Evolutionary conservation across 1,284 basidiomycete genomes (phyloP).

Genomic region (Athelia sp.): DNA sequence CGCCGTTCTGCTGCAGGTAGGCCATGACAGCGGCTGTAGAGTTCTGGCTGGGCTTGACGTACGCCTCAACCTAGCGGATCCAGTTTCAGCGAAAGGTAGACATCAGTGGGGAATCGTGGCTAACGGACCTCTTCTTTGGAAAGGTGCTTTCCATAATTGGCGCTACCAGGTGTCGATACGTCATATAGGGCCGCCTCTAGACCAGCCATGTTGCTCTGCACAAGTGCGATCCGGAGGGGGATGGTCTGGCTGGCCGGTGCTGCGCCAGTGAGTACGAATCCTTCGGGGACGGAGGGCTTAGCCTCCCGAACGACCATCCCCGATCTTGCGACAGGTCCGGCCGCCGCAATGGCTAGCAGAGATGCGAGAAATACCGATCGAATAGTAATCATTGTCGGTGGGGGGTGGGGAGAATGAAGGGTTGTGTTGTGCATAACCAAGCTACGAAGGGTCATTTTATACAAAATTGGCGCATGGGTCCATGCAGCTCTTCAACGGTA

Average conservation of each 20-base stretch:
- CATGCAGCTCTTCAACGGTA: too few relatives aligned
- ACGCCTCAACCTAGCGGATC: conserved; percentile 26
- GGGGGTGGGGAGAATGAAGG: too few relatives aligned
- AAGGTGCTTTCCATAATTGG: conserved; percentile 43
- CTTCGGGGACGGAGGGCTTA: conserved; percentile 18
- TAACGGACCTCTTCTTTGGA: conserved; percentile 36
- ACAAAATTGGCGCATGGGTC: too few relatives aligned
- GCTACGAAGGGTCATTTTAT: too few relatives aligned
- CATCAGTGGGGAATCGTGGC: not conserved
- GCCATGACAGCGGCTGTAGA: conserved; percentile 32
- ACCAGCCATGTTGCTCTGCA: conserved; percentile 29
- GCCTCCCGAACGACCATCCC: conserved; percentile 3
- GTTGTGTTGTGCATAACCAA: too few relatives aligned
- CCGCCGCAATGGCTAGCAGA: too few relatives aligned
- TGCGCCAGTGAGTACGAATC: conserved; percentile 28
- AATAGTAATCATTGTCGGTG: too few relatives aligned
- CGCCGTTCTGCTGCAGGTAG: conserved; percentile 38
- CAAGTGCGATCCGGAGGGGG: conserved; percentile 33
- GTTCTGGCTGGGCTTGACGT: conserved; percentile 35
- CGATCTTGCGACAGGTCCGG: too few relatives aligned
- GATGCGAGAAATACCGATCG: too few relatives aligned
- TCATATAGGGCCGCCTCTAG: conserved; percentile 33
- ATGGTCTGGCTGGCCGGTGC: conserved; percentile 29
- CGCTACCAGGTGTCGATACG: conserved; percentile 38
- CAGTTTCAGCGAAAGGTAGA: not conserved